These are phyloP conservation scores for Phialemoniopsis sp. DNA, from an alignment of 2,329 filamentous ascomycete species.

Conservation along the genomic window DNA sequence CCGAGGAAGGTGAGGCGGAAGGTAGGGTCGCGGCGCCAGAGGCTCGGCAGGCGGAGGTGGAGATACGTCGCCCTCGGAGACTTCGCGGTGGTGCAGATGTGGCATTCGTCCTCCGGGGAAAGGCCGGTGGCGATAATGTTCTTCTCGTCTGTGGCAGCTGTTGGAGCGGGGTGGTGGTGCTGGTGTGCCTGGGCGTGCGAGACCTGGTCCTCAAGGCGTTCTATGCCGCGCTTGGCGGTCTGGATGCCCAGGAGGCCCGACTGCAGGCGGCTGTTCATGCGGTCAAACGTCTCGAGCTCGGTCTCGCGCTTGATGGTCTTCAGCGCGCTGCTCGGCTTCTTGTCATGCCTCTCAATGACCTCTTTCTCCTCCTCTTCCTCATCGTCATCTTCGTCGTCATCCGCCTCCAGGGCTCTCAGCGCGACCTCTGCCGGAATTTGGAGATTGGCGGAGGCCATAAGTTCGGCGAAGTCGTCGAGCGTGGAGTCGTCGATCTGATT, in stretches of 20 bases:
- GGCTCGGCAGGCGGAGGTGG: constrained; percentile 37
- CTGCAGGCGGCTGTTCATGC: constrained; percentile 49
- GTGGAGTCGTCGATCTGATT: constrained; percentile 57
- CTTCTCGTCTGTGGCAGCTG: background rate
- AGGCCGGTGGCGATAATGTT: too few relatives aligned
- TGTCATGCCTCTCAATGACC: constrained; percentile 14
- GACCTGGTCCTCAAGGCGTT: constrained; percentile 50
- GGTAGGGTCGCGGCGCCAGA: constrained; percentile 37
- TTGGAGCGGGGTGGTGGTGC: background rate
- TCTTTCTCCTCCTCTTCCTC: constrained; percentile 19
- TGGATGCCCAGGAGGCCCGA: constrained; percentile 48
- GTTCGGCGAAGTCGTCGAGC: constrained; percentile 51
- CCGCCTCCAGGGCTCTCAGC: background rate
- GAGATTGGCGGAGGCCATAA: constrained; percentile 34
- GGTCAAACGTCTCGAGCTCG: constrained; percentile 37
- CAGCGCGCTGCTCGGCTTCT: constrained; percentile 7
- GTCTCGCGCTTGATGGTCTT: constrained; percentile 18
- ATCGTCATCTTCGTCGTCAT: constrained; percentile 12
- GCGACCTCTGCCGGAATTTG: constrained; percentile 9
- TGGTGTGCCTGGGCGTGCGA: constrained; percentile 25
- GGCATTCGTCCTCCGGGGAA: background rate
- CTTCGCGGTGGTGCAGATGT: background rate
- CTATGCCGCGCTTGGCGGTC: constrained; percentile 53
- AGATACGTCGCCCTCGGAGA: constrained; percentile 21
- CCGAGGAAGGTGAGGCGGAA: constrained; percentile 47